phyloP scores from a whole-genome alignment of 2,329 filamentous ascomycete genomes.

The Zarea fungicola region DNA sequence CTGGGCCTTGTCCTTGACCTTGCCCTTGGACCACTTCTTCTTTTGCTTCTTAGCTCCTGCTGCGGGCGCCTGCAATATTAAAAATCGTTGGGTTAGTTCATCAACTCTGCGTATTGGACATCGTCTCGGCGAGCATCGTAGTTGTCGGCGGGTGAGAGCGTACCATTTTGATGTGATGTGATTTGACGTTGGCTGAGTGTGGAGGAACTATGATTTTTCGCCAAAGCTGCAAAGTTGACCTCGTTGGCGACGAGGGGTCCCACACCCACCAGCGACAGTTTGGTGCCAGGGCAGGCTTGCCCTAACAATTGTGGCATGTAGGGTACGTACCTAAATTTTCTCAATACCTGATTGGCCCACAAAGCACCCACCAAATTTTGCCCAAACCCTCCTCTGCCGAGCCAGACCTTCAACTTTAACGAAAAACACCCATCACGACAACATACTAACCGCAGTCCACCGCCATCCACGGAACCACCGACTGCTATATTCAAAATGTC shows the following conservation, averaged over 20 bases:
- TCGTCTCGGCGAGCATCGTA: conserved; percentile 7
- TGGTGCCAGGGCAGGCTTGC: conserved; percentile 34
- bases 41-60: conserved; percentile 38
- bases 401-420: conserved; percentile 31
- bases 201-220: conserved; percentile 27
- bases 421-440: conserved; percentile 35
- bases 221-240: conserved; percentile 24
- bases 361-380: conserved; percentile 32
- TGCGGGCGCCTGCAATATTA: conserved; percentile 34
- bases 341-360: conserved; percentile 31
- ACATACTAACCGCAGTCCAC: conserved; percentile 33
- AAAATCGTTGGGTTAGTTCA: conserved; percentile 9
- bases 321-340: conserved; percentile 25
- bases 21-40: conserved; percentile 49
- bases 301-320: conserved; percentile 30
- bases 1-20: conserved; percentile 99
- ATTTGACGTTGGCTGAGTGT: conserved; percentile 34
- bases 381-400: conserved; percentile 25
- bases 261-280: conserved; percentile 14
- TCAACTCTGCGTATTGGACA: conserved; percentile 15
- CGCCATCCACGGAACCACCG: conserved; percentile 32
- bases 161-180: conserved; percentile 42
- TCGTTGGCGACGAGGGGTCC: conserved; percentile 20
- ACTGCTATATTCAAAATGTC: conserved; percentile 66
- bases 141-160: conserved; percentile 17